Conservation (phyloP, 2,329 filamentous ascomycete species). For the Neonectria hederae region DNA sequence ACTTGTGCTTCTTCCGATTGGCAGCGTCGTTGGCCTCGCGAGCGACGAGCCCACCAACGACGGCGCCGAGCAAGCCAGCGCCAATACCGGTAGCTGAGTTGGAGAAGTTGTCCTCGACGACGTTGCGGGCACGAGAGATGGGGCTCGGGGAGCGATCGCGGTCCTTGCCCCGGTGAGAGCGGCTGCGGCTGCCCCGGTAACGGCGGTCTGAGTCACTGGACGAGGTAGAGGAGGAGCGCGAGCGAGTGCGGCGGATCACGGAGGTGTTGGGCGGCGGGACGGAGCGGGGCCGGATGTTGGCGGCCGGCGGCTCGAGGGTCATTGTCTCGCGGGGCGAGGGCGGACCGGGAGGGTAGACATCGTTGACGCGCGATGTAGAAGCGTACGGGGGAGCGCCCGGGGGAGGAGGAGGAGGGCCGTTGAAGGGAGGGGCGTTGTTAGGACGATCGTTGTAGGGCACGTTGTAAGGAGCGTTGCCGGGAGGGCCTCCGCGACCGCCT, state of each 20-base stretch:
- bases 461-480: conserved; percentile 18
- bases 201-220: conserved; percentile 32
- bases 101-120: conserved; percentile 58
- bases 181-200: conserved; percentile 31
- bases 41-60: conserved; percentile 64
- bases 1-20: conserved; percentile 44
- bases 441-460: not conserved
- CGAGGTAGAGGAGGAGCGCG: conserved; percentile 32
- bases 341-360: conserved; percentile 30
- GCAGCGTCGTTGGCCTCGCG: conserved; percentile 57
- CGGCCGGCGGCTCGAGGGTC: conserved; percentile 42
- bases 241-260: conserved; percentile 42
- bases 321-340: conserved; percentile 41
- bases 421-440: conserved; percentile 26
- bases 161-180: conserved; percentile 38
- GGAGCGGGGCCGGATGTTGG: conserved; percentile 46
- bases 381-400: conserved; percentile 32
- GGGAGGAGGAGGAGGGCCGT: conserved; percentile 30
- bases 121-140: conserved; percentile 51
- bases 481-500: conserved; percentile 37
- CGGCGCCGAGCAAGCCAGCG: conserved; percentile 61
- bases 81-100: conserved; percentile 60
- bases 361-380: conserved; percentile 40
- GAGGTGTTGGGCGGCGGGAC: conserved; percentile 44
- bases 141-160: conserved; percentile 45